Evolutionary conservation across 2,329 filamentous ascomycete species (phyloP).

Genomic region (Fusarium agapanthi): DNA sequence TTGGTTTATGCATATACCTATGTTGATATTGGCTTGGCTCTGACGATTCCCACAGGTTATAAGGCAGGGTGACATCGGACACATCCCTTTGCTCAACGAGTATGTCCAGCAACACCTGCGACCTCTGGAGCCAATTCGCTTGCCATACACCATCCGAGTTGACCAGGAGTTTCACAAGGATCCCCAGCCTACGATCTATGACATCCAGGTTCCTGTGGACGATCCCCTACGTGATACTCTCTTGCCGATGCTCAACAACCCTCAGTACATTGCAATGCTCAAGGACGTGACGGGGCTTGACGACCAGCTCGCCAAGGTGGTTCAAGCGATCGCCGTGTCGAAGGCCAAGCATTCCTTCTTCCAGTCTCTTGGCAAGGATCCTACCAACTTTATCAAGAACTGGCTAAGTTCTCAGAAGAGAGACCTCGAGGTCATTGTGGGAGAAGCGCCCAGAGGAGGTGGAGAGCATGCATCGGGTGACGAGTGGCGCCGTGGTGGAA

Average conservation of each 20-base stretch:
- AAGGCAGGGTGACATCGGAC: conserved; percentile 76
- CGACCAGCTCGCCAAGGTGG: conserved; percentile 82
- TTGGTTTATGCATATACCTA: conserved; percentile 52
- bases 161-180: conserved; percentile 83
- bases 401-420: conserved; percentile 94
- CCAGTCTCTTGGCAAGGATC: conserved; percentile 79
- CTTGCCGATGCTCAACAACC: conserved; percentile 71
- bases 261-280: conserved; percentile 75
- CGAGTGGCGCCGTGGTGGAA: conserved; percentile 73
- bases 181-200: conserved; percentile 85
- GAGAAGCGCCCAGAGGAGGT: conserved; percentile 75
- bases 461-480: conserved; percentile 65
- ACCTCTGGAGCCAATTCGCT: conserved; percentile 80
- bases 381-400: conserved; percentile 81
- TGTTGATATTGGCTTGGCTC: conserved; percentile 6
- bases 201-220: conserved; percentile 84
- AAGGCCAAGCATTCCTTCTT: conserved; percentile 94
- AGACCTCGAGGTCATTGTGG: conserved; percentile 87
- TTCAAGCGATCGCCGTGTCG: conserved; percentile 83
- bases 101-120: conserved; percentile 81
- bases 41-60: conserved; percentile 67
- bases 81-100: conserved; percentile 86
- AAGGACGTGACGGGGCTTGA: conserved; percentile 81
- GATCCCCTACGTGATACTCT: conserved; percentile 79
- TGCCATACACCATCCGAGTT: conserved; percentile 92